Evolutionary conservation across 1,284 basidiomycete genomes (phyloP), one percentile per base, ranked within the genome.

Genomic region (Malassezia brasiliensis): DNA sequence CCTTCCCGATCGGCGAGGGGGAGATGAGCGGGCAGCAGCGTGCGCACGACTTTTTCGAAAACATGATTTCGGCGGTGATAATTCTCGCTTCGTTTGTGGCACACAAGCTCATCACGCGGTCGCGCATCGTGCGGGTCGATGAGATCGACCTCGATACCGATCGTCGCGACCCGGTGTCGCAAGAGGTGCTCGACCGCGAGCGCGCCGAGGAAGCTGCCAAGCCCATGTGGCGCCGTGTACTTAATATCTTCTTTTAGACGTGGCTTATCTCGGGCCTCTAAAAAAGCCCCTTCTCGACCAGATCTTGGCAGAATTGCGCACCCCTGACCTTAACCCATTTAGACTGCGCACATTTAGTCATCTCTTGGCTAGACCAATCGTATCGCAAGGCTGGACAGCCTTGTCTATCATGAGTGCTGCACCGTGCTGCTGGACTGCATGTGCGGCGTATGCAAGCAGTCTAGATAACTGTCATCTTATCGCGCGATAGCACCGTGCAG

Each of bases 31-130:
- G 36, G 2, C 50, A 47, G n/a, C 69, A 74, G 10, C 65, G 75
- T 15, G 77, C 73, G 25, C 59, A 74, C 54, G 65, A 56, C 17
- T 79, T 79, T 75, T 80, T 80, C 77, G 68, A 77, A 52, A 54
- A 67, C 35, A 80, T 76, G 71, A 62, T 79, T 32, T 76, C 77
- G 40, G 55, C 66, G 20, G 64, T 65, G 36, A 53, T 72, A 30
- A 67, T 71, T 41, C 53, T 63, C 12, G 15, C 48, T 20, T 39
- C 38, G 11, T 68, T 59, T 59, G 10, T 47, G 5, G 1, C 10
- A 1, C 49, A 51, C 36, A 69, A 68, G 60, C 1, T 71, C 20
- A 32, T 56, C 52, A 59, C 53, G 39, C 56, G 64, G 15, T 54
- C 64, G 19, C 50, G 51, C 28, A 28, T 53, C 11, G 59, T 73